Percentiles rank a stretch among this genome's conserved stretches.
These are phyloP conservation scores for Termitomyces sp. DNA, from an alignment of 768 basidiomycete genomes.

Conservation along the genomic window DNA sequence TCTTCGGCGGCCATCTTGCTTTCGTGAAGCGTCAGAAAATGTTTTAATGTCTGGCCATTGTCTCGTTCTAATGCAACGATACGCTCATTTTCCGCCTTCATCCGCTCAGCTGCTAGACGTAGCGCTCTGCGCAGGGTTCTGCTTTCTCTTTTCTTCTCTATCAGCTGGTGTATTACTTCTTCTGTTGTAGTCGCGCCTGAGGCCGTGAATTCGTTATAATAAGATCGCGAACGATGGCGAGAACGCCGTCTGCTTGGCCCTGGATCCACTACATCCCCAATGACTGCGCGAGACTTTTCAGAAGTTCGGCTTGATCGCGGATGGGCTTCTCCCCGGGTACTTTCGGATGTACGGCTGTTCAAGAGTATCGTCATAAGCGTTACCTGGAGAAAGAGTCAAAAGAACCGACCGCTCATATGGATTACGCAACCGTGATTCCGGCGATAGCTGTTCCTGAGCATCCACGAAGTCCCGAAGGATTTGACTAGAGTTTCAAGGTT, in stretches of 20 bases:
- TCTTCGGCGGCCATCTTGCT: conserved; percentile 28
- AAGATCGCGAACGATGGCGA: conserved; percentile 5
- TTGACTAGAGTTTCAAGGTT: not conserved
- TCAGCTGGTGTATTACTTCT: conserved; percentile 25
- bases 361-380: not conserved
- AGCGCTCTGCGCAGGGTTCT: conserved; percentile 28
- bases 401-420: not conserved
- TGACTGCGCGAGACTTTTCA: not conserved
- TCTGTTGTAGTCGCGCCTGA: conserved; percentile 14
- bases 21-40: conserved; percentile 30
- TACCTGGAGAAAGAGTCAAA: not conserved
- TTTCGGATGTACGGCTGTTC: not conserved
- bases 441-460: not conserved
- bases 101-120: conserved; percentile 26
- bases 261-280: not conserved
- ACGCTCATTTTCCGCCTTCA: conserved; percentile 29
- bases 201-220: conserved; percentile 3
- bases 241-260: conserved; percentile 7
- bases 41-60: conserved; percentile 25
- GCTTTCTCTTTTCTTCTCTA: conserved; percentile 29
- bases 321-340: not conserved
- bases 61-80: conserved; percentile 28
- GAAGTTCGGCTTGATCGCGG: not conserved
- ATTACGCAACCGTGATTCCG: not conserved
- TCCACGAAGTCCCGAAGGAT: conserved; percentile 5